Evolutionary conservation across 2,329 filamentous ascomycete species (phyloP).

Genomic region (Sporothrix mexicana): DNA sequence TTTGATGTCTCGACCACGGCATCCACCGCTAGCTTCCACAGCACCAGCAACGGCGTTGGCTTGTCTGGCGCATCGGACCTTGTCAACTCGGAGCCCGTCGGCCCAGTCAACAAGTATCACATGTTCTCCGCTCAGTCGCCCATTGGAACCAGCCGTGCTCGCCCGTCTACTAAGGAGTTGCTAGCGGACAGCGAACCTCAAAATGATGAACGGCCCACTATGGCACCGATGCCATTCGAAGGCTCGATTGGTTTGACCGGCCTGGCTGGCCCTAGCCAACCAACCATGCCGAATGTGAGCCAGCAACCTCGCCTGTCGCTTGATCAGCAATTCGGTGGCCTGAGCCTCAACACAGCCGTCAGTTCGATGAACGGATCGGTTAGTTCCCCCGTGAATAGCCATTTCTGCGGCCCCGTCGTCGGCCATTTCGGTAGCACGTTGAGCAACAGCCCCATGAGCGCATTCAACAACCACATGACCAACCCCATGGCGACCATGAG

Average conservation of each 20-base stretch:
- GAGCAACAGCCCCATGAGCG: too few relatives aligned
- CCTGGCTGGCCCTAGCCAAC: neutral
- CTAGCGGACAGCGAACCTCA: slow-evolving; percentile 58
- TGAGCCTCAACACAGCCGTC: slow-evolving; percentile 38
- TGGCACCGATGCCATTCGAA: neutral
- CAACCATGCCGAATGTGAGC: neutral
- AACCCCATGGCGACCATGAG: neutral
- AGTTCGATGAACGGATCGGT: neutral
- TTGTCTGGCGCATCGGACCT: slow-evolving; percentile 51
- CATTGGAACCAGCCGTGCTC: slow-evolving; percentile 67
- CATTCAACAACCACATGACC: neutral
- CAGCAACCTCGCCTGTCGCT: neutral
- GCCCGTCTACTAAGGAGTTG: slow-evolving; percentile 70
- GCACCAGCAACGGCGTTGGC: slow-evolving; percentile 52
- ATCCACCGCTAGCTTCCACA: slow-evolving; percentile 56
- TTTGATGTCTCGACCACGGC: slow-evolving; percentile 60
- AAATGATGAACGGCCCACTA: neutral
- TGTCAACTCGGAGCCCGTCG: slow-evolving; percentile 60
- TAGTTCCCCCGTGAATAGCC: too few relatives aligned
- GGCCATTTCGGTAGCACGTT: too few relatives aligned
- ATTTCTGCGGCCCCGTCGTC: too few relatives aligned
- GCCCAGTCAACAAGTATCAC: slow-evolving; percentile 55
- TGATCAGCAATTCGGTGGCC: slow-evolving; percentile 43
- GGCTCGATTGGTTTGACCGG: neutral
- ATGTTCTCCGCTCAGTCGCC: slow-evolving; percentile 74